Evolutionary conservation across 257 asterid species (phyloP).

Genomic region (Ilex asprella): DNA sequence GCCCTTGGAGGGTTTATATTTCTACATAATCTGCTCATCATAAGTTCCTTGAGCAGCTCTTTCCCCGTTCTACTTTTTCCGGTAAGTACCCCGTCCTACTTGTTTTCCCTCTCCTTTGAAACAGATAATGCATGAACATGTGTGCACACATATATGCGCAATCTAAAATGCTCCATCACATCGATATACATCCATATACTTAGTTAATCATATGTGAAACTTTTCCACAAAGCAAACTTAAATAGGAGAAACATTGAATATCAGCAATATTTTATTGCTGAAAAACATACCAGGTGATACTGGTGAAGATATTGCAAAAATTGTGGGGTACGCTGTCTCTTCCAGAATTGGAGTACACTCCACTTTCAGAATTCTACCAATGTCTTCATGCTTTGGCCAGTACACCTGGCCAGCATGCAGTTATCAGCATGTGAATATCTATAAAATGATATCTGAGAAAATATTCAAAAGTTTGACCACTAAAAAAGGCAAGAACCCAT

Average conservation of each 20-base stretch:
- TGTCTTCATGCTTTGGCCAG: slow-evolving; percentile 70
- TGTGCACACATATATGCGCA: too few species aligned
- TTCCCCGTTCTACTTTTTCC: too few species aligned
- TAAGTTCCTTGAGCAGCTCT: too few species aligned
- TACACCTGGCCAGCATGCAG: slow-evolving; percentile 42
- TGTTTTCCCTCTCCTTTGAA: too few species aligned
- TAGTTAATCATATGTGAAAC: too few species aligned
- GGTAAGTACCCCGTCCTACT: too few species aligned
- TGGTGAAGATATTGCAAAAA: slow-evolving; percentile 80
- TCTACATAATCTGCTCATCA: too few species aligned
- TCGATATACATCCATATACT: too few species aligned
- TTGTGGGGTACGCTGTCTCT: slow-evolving; percentile 54
- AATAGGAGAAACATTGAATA: not conserved
- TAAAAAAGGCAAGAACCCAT: slow-evolving; percentile 11
- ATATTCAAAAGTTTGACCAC: not conserved
- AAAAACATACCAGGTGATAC: slow-evolving; percentile 72
- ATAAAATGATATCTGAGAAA: slow-evolving; percentile 3
- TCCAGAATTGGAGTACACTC: slow-evolving; percentile 78
- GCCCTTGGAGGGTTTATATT: too few species aligned
- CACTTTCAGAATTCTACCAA: slow-evolving; percentile 72
- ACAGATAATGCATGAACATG: too few species aligned
- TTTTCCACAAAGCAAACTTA: too few species aligned
- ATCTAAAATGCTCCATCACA: too few species aligned
- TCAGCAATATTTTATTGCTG: not conserved
- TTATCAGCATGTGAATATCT: slow-evolving; percentile 7